Evolutionary conservation across 106 monocot genomes (phyloP), one percentile per base, ranked within the genome.

Genomic region (Alisma plantagoaquatica): DNA sequence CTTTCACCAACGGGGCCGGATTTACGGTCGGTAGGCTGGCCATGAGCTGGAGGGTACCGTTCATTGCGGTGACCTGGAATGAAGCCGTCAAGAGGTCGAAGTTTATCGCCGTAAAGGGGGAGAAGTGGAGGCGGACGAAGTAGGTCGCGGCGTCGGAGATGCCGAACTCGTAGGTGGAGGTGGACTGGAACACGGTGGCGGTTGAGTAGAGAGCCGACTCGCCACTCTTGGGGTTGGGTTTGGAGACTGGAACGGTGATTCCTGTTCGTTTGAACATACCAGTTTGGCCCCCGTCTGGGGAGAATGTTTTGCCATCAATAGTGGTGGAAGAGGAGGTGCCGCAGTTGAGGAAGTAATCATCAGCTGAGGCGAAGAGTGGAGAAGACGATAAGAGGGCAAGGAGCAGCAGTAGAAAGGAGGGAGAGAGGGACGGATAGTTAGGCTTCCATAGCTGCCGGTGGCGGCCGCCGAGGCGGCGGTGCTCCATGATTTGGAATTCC

Each of bases 121-220:
- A 43, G 44, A 69, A 69, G 53, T 69, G 69, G 45, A 69, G 69
- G 41, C 69, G 69, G 31, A 69, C 53, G 14, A 60, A 52, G 46
- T 60, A 51, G 15, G 41, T 31, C 1, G 60, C 69, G 11, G 60
- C 3, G 42, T 42, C 12, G 15, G 10, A 0, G 28, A 60, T 27
- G 32, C 20, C 6, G 31, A 69, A 53, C 6, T 60, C 24, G 31
- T 69, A 69, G 20, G 60, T 25, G 30, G 21, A 52, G 16, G 8
- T n/a, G 12, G 1, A 26, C 15, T 50, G 28, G 43, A 51, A 49
- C 5, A 69, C 69, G 19, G 52, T 41, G 0, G 69, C 69, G 12
- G 69, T 60, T 1, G 14, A 10, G 50, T 60, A 69, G 2, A 69
- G 27, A 18, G 30, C 6, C 2, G 69, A 22, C 3, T 32, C 2